Conservation (phyloP, 257 asterid species). For the Salvia miltiorrhiza region DNA sequence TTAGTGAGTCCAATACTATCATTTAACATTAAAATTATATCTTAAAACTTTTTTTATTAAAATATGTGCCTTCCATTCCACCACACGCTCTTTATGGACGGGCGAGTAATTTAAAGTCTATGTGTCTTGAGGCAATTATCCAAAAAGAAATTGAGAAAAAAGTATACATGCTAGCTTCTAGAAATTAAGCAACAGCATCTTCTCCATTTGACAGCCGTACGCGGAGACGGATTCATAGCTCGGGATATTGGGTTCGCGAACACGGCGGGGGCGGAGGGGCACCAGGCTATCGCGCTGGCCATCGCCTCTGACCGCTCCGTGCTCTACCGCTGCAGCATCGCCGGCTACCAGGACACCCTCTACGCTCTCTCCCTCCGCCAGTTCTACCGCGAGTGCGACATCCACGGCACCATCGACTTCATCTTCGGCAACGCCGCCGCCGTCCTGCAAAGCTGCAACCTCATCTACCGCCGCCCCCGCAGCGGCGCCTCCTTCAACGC, state of each 20-base stretch:
- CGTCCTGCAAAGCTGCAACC: conserved; percentile 34
- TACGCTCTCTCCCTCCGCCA: conserved; percentile 55
- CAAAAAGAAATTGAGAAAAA: too few relatives aligned
- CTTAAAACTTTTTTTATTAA: too few relatives aligned
- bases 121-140: too few relatives aligned
- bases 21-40: too few relatives aligned
- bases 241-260: conserved; percentile 45
- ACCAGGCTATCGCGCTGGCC: conserved; percentile 52
- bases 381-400: conserved; percentile 34
- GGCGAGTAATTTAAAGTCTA: too few relatives aligned
- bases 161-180: too few relatives aligned
- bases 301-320: conserved; percentile 39
- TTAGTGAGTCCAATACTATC: too few relatives aligned
- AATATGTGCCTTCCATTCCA: too few relatives aligned
- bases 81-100: too few relatives aligned
- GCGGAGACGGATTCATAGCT: conserved; percentile 38
- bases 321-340: conserved; percentile 35
- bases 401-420: conserved; percentile 49
- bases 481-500: conserved; percentile 35
- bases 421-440: conserved; percentile 46
- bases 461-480: conserved; percentile 45
- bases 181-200: too few relatives aligned
- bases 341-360: conserved; percentile 54
- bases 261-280: conserved; percentile 47
- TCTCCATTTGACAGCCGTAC: conserved; percentile 22